Evolutionary conservation across 2,329 filamentous ascomycete genomes (phyloP), one percentile per base, ranked within the genome.

Genomic region (Calonectria leucothoes): DNA sequence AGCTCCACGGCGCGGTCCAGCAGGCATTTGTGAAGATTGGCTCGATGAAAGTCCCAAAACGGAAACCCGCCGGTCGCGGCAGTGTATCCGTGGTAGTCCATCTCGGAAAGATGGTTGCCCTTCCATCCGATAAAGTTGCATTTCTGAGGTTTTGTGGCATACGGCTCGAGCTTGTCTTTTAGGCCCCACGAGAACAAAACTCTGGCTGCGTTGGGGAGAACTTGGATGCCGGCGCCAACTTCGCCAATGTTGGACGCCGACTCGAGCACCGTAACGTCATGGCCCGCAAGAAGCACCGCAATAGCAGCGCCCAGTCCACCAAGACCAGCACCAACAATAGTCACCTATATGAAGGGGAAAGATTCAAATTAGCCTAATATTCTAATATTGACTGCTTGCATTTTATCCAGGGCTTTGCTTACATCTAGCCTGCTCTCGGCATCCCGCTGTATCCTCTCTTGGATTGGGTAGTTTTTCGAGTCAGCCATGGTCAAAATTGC

Each of bases 41-140:
- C 87, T 27, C 88, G 85, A 79, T 89, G 88, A n/a, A 89, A 82
- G 66, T 88, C 86, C 76, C 86, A 85, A 73, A 88, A 87, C 0
- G 87, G 87, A 42, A 75, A 74, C 0, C 75, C 74, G 33, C 77
- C 76, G 31, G 72, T 70, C 10, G 77, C 78, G 29, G 69, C 75
- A 0, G 77, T 49, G 20, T 80, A 79, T 2, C 65, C 73, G 27
- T 79, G 75, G 17, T 77, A 79, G 48, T 80, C 77, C 77, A 79
- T 79, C 17, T 76, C 76, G 0, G 77, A 74, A 48, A 80, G 76
- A 23, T 74, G 65, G 23, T 80, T 78, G 3, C 79, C 79, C 64
- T 74, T 79, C 79, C 79, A 81, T 14, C 79, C 75, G 39, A 77
- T 72, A n/a, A 80, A 79, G 49, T 79, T 80, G 67, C 78, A 79